Percentiles rank a stretch among this genome's conserved stretches.
Evolutionary conservation across 768 basidiomycete species (phyloP).

Genomic region (Daedalea quercina): DNA sequence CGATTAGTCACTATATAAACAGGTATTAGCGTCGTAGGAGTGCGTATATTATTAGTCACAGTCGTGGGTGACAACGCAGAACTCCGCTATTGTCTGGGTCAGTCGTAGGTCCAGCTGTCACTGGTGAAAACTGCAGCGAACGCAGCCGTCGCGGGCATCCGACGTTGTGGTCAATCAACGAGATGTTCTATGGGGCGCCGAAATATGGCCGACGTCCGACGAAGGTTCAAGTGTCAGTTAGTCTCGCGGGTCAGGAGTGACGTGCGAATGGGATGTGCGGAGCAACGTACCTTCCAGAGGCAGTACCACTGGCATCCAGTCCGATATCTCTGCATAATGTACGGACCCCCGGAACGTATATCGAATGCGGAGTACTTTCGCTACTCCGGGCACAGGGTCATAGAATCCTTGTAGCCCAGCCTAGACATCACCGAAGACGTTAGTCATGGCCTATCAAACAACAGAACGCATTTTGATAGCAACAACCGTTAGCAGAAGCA

Average conservation of each 20-base stretch:
- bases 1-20: neutral
- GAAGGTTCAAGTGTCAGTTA: neutral
- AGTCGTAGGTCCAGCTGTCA: neutral
- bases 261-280: neutral
- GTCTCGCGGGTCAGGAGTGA: neutral
- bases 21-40: neutral
- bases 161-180: slow-evolving; percentile 1
- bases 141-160: neutral
- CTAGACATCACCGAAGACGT: slow-evolving; percentile 18
- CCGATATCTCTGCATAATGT: slow-evolving; percentile 77
- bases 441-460: no score
- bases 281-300: slow-evolving; percentile 61
- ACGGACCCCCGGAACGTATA: slow-evolving; percentile 69
- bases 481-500: neutral
- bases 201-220: neutral
- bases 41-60: neutral
- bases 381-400: slow-evolving; percentile 71
- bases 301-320: slow-evolving; percentile 61
- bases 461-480: neutral
- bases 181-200: neutral
- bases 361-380: slow-evolving; percentile 63
- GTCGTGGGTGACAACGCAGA: neutral
- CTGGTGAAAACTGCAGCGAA: neutral
- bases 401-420: slow-evolving; percentile 80
- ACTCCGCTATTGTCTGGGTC: neutral